Percentiles rank a stretch among this genome's conserved stretches.
Conservation (phyloP, 1,284 basidiomycete genomes). For the Fomitiporia mediterranea region DNA sequence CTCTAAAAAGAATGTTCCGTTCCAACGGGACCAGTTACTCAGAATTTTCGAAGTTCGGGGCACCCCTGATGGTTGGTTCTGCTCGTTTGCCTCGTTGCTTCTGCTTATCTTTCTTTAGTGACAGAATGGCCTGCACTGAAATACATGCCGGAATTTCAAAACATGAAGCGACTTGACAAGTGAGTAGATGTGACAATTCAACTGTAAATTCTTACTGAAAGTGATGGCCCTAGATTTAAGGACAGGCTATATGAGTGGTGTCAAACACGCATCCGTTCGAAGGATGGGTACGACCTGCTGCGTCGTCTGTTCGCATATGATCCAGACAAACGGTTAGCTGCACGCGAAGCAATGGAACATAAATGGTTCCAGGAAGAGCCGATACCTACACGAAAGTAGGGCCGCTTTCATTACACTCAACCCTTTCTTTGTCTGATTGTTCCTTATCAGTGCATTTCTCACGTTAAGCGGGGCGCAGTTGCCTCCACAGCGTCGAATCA, state of each 20-base stretch:
- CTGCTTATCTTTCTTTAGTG: background rate
- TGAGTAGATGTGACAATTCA: conserved; percentile 31
- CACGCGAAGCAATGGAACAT: conserved; percentile 77
- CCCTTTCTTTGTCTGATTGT: conserved; percentile 1
- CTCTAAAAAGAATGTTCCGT: conserved; percentile 88
- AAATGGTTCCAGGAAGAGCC: conserved; percentile 79
- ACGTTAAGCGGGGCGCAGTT: conserved; percentile 50
- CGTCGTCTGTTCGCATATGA: conserved; percentile 84
- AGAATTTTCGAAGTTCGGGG: conserved; percentile 96
- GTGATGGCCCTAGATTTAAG: conserved; percentile 45
- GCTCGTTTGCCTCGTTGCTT: conserved; percentile 1
- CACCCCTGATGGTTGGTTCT: conserved; percentile 66
- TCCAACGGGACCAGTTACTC: conserved; percentile 90
- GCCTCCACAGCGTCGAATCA: conserved; percentile 69
- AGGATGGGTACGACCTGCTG: conserved; percentile 79
- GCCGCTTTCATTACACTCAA: conserved; percentile 17
- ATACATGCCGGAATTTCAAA: conserved; percentile 84
- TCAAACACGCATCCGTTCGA: conserved; percentile 53
- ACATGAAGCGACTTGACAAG: conserved; percentile 78
- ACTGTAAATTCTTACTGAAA: background rate
- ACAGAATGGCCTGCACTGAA: conserved; percentile 82
- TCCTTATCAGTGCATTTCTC: conserved; percentile 51
- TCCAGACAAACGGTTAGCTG: conserved; percentile 82
- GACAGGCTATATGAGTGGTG: conserved; percentile 81
- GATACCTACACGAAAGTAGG: conserved; percentile 67